phyloP scores from a whole-genome alignment of 306 rosid genomes.

The apple (Malus domestica) region DNA sequence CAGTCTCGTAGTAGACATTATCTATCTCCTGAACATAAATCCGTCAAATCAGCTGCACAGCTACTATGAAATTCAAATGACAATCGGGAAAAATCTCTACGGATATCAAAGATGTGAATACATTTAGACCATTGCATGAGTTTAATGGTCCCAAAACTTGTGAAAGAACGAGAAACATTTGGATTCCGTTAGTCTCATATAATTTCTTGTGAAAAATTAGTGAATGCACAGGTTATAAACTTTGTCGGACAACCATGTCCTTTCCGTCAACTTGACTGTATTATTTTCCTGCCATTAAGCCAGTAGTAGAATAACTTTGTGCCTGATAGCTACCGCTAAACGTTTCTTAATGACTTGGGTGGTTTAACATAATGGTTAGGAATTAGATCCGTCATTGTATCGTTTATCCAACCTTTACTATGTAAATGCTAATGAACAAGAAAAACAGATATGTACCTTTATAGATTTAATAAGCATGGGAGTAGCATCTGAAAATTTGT shows the following conservation, averaged over 20 bases:
- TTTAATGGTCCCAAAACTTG: neutral
- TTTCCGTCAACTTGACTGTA: neutral
- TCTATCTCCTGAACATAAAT: conserved; percentile 60
- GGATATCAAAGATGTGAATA: neutral
- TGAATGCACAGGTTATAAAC: neutral
- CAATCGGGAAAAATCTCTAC: neutral
- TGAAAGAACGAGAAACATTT: neutral
- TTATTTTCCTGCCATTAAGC: neutral
- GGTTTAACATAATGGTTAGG: neutral
- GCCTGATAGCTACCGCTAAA: neutral
- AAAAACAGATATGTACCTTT: conserved; percentile 44
- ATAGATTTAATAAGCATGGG: conserved; percentile 66
- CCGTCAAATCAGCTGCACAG: neutral
- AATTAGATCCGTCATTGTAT: neutral
- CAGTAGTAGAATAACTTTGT: neutral
- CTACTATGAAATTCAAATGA: neutral
- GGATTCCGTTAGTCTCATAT: neutral
- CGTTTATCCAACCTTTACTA: neutral
- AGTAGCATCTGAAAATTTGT: conserved; percentile 90
- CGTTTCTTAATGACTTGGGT: neutral
- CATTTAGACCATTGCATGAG: neutral
- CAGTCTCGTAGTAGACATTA: conserved; percentile 87
- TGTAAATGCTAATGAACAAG: neutral
- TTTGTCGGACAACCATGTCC: neutral
- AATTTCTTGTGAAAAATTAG: neutral